Conservation (phyloP, 306 rosid species). For the Pterocarpus macrocarpus region DNA sequence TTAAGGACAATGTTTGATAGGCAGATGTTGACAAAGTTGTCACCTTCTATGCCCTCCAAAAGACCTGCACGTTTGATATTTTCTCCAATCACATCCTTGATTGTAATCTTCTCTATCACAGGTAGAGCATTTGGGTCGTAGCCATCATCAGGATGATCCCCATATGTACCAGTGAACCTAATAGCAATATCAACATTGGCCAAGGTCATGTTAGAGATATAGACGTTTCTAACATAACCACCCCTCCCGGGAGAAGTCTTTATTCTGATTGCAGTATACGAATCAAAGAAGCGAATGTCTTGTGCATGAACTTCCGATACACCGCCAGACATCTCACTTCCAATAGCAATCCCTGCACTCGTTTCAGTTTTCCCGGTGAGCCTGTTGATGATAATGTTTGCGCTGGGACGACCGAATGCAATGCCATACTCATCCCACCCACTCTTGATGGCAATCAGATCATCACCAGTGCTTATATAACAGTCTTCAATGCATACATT, state of each 20-base stretch:
- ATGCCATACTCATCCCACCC: conserved; percentile 93
- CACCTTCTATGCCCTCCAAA: conserved; percentile 76
- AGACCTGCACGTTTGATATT: conserved; percentile 67
- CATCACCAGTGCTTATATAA: conserved; percentile 87
- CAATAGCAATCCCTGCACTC: conserved; percentile 80
- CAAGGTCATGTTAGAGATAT: conserved; percentile 68
- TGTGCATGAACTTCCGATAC: conserved; percentile 73
- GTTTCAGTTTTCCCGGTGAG: conserved; percentile 59
- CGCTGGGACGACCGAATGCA: conserved; percentile 72
- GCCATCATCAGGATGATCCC: conserved; percentile 77
- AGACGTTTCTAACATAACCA: conserved; percentile 77
- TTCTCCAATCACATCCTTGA: conserved; percentile 66
- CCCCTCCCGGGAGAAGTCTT: conserved; percentile 91
- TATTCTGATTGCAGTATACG: conserved; percentile 64
- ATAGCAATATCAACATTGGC: conserved; percentile 63
- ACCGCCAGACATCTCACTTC: conserved; percentile 94
- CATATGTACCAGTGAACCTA: conserved; percentile 71
- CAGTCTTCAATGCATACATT: conserved; percentile 85
- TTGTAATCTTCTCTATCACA: conserved; percentile 62
- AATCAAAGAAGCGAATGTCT: conserved; percentile 61
- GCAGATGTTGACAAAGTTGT: conserved; percentile 67
- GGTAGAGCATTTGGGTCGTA: conserved; percentile 72
- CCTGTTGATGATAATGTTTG: conserved; percentile 65
- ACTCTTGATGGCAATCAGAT: conserved; percentile 79
- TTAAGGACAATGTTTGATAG: conserved; percentile 66